A percentile compares a stretch with the other conserved stretches of the same genome.
Conservation (phyloP, 768 basidiomycete species). For the Boletus subcaerulescens region DNA sequence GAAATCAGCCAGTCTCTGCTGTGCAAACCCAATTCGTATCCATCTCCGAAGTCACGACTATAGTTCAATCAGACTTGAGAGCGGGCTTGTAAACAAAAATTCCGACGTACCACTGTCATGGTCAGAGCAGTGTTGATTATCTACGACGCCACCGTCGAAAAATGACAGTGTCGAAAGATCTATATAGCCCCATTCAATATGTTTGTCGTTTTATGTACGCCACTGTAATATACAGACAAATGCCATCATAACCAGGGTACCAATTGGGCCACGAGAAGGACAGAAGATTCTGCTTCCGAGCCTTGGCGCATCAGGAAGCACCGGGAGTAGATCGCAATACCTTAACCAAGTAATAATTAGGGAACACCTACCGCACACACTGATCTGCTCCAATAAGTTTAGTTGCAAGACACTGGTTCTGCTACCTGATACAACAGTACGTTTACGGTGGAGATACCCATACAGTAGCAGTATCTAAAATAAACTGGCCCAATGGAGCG, state of each 20-base stretch:
- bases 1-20: slow-evolving; percentile 14
- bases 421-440: slow-evolving; percentile 6
- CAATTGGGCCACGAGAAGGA: no score
- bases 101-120: slow-evolving; percentile 18
- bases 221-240: slow-evolving; percentile 10
- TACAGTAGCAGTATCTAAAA: neutral
- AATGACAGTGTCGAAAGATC: slow-evolving; percentile 2
- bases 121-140: slow-evolving; percentile 15
- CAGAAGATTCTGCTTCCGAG: no score
- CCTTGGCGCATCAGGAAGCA: slow-evolving; percentile 21
- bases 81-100: slow-evolving; percentile 20
- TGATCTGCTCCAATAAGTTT: slow-evolving; percentile 6
- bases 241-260: slow-evolving; percentile 5
- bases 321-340: slow-evolving; percentile 19
- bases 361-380: neutral
- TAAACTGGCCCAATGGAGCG: slow-evolving; percentile 6
- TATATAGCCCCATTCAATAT: slow-evolving; percentile 8
- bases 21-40: slow-evolving; percentile 23
- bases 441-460: slow-evolving; percentile 23
- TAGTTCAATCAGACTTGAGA: slow-evolving; percentile 17
- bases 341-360: slow-evolving; percentile 14
- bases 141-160: slow-evolving; percentile 26
- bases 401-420: neutral
- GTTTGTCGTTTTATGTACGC: slow-evolving; percentile 19
- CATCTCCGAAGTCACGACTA: slow-evolving; percentile 23